phyloP scores from a whole-genome alignment of 1,139 yeast genomes.

The Yamadazyma kanchanaburiensis region DNA sequence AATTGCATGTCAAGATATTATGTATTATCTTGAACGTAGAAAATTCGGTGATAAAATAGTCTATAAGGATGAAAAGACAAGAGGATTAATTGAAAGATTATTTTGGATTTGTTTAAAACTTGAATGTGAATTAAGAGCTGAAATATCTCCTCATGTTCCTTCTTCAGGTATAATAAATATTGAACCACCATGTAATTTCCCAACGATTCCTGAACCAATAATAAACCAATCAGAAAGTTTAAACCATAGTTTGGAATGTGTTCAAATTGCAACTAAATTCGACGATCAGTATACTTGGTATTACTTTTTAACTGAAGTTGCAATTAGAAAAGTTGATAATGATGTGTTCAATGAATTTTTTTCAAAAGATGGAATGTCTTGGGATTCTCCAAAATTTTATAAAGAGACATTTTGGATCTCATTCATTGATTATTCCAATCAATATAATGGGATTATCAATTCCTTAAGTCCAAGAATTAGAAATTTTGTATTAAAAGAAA shows the following conservation, averaged over 20 bases:
- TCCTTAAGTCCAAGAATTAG: slow-evolving; percentile 34
- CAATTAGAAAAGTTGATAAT: slow-evolving; percentile 46
- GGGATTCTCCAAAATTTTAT: slow-evolving; percentile 28
- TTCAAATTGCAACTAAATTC: slow-evolving; percentile 26
- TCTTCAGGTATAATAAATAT: slow-evolving; percentile 39
- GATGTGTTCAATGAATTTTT: slow-evolving; percentile 39
- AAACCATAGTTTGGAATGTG: slow-evolving; percentile 25
- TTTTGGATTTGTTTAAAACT: slow-evolving; percentile 47
- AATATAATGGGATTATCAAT: slow-evolving; percentile 39
- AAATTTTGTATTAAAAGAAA: slow-evolving; percentile 32
- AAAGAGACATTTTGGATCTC: slow-evolving; percentile 24
- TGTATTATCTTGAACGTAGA: slow-evolving; percentile 25
- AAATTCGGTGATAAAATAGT: slow-evolving; percentile 7
- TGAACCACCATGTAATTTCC: slow-evolving; percentile 41
- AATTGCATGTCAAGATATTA: slow-evolving; percentile 33
- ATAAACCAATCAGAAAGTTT: slow-evolving; percentile 14
- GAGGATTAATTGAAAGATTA: slow-evolving; percentile 31
- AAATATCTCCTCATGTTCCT: slow-evolving; percentile 42
- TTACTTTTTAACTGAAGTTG: slow-evolving; percentile 47
- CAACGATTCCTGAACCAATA: slow-evolving; percentile 33
- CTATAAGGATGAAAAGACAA: slow-evolving; percentile 10
- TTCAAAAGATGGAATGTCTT: slow-evolving; percentile 17
- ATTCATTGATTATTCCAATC: slow-evolving; percentile 35
- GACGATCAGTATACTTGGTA: slow-evolving; percentile 46
- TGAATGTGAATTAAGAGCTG: slow-evolving; percentile 44